These are phyloP conservation scores for Meyerozyma smithsonii DNA, from an alignment of 1,139 yeast genomes.

Conservation along the genomic window DNA sequence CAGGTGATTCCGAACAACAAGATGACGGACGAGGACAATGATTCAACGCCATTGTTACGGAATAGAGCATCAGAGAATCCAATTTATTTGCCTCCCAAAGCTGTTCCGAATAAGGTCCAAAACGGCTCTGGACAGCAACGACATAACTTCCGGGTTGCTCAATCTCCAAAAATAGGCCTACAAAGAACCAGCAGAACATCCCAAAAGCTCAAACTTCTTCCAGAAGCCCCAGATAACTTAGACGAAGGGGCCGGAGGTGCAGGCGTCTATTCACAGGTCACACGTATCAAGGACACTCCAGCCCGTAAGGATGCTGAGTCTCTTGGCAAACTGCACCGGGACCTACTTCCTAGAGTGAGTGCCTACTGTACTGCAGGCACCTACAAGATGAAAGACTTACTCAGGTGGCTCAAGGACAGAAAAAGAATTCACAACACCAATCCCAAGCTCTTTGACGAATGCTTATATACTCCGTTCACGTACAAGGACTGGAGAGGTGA, in stretches of 20 bases:
- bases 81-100: slow-evolving; percentile 7
- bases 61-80: slow-evolving; percentile 27
- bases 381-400: slow-evolving; percentile 79
- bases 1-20: no score
- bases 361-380: slow-evolving; percentile 96
- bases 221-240: slow-evolving; percentile 63
- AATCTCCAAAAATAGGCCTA: slow-evolving; percentile 58
- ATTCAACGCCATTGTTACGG: neutral
- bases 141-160: slow-evolving; percentile 23
- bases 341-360: slow-evolving; percentile 80
- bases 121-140: slow-evolving; percentile 16
- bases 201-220: slow-evolving; percentile 79
- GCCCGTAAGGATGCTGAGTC: slow-evolving; percentile 95
- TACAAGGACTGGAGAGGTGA: slow-evolving; percentile 73
- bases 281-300: slow-evolving; percentile 80
- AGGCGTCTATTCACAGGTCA: slow-evolving; percentile 77
- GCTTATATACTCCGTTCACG: slow-evolving; percentile 85
- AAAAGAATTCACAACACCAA: slow-evolving; percentile 69
- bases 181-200: slow-evolving; percentile 86
- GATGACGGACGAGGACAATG: neutral
- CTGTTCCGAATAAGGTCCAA: slow-evolving; percentile 1
- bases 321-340: slow-evolving; percentile 85
- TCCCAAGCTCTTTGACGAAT: slow-evolving; percentile 90
- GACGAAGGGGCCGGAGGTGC: slow-evolving; percentile 22
- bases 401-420: slow-evolving; percentile 80